These are phyloP conservation scores for Ophiocordyceps camponoti-saundersi DNA, from an alignment of 2,329 filamentous ascomycete species.

Conservation along the genomic window DNA sequence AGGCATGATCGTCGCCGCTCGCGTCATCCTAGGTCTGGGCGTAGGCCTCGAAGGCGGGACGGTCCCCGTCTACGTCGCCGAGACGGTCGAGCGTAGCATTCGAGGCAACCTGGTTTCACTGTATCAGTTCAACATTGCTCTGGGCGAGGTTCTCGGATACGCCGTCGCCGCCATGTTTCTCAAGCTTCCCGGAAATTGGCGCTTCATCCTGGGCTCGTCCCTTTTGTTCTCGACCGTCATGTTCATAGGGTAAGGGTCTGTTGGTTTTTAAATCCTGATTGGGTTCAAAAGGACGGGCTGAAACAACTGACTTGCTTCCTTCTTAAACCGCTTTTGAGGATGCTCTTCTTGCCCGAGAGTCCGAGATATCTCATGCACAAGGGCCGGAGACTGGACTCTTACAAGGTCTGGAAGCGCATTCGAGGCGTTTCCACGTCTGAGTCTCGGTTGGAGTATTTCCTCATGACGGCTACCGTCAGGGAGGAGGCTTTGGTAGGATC, in stretches of 20 bases:
- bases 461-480: conserved; percentile 49
- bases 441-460: conserved; percentile 50
- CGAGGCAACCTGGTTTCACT: conserved; percentile 58
- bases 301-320: too few relatives aligned
- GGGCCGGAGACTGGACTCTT: conserved; percentile 24
- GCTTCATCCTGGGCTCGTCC: conserved; percentile 57
- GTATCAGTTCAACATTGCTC: conserved; percentile 61
- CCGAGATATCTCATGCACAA: conserved; percentile 58
- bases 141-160: conserved; percentile 59
- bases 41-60: conserved; percentile 61
- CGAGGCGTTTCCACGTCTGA: conserved; percentile 40
- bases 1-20: conserved; percentile 51
- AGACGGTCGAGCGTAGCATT: conserved; percentile 49
- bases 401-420: conserved; percentile 56
- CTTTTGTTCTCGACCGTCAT: conserved; percentile 43
- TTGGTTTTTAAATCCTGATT: too few relatives aligned
- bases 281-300: too few relatives aligned
- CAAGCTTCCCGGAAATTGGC: conserved; percentile 52
- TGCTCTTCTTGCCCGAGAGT: conserved; percentile 55
- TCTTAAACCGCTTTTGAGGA: too few relatives aligned
- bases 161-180: conserved; percentile 58
- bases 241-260: conserved; percentile 14
- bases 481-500: conserved; percentile 36
- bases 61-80: conserved; percentile 58
- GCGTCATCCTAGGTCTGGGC: conserved; percentile 52